Conservation (phyloP, 2,329 filamentous ascomycete species). For the Coniochaeta sp. region DNA sequence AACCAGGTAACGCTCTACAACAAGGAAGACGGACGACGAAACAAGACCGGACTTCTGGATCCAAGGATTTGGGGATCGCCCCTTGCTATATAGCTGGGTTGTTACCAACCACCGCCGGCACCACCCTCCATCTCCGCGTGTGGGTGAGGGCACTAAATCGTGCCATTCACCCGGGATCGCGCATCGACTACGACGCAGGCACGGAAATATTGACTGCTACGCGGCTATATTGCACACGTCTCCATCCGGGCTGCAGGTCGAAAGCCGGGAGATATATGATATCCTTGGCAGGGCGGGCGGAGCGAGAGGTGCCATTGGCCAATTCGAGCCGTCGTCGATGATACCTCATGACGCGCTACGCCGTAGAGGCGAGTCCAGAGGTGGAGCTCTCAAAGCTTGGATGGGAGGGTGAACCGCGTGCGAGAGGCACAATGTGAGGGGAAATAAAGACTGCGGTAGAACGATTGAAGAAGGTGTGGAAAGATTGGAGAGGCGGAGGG, state of each 20-base stretch:
- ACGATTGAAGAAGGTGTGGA: conserved; percentile 2
- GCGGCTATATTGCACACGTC: conserved; percentile 16
- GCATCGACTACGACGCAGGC: conserved; percentile 6
- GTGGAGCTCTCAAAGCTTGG: background rate
- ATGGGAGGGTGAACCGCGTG: background rate
- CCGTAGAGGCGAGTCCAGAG: background rate
- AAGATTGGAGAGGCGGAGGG: background rate
- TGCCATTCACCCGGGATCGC: conserved; percentile 18
- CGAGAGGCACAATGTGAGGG: background rate
- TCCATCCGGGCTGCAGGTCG: background rate
- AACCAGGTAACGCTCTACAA: background rate
- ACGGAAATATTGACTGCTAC: conserved; percentile 3
- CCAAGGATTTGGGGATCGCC: background rate
- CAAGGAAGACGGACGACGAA: background rate
- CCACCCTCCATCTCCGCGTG: background rate
- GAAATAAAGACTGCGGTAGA: background rate
- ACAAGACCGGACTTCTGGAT: background rate
- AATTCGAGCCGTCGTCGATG: background rate
- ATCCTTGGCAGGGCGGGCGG: conserved; percentile 2
- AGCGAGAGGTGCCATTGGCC: background rate
- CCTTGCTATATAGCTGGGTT: background rate
- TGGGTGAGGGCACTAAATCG: conserved; percentile 10
- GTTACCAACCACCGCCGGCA: background rate
- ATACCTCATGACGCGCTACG: background rate
- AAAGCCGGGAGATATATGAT: conserved; percentile 1